Percentiles rank a stretch among this genome's conserved stretches.
These are phyloP conservation scores for Mortierella sp. DNA, from an alignment of 371 early-diverging fungal species.

Conservation along the genomic window DNA sequence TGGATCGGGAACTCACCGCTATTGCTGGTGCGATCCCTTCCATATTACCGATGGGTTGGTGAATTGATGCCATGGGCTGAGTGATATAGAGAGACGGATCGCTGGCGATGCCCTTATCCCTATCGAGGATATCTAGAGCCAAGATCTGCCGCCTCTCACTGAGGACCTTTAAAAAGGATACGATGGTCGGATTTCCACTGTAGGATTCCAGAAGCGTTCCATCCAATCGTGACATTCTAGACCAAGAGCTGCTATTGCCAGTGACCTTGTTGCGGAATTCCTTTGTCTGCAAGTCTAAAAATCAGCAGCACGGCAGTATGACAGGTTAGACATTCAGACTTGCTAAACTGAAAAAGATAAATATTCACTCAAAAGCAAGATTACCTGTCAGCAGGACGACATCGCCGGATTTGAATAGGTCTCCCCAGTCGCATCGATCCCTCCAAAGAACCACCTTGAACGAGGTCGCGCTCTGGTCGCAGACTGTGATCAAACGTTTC, in stretches of 20 bases:
- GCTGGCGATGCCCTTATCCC: constrained; percentile 14
- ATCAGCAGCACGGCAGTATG: too few species aligned
- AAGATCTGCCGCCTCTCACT: constrained; percentile 13
- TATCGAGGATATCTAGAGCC: constrained; percentile 24
- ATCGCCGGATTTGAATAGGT: constrained; percentile 17
- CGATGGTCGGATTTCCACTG: neutral
- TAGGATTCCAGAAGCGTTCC: constrained; percentile 12
- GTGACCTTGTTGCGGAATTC: constrained; percentile 20
- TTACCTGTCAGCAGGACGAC: constrained; percentile 28
- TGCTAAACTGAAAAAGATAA: too few species aligned
- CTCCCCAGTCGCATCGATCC: constrained; percentile 17
- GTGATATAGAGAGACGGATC: constrained; percentile 22
- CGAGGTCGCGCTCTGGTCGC: constrained; percentile 31
- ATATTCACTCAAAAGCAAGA: too few species aligned
- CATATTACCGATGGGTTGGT: too few species aligned
- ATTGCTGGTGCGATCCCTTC: neutral
- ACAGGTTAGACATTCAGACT: too few species aligned
- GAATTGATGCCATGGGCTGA: neutral
- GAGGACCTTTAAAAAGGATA: constrained; percentile 4
- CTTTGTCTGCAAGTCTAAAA: constrained; percentile 17
- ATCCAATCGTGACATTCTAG: constrained; percentile 15
- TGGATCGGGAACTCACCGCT: neutral
- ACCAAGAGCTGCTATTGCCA: constrained; percentile 20
- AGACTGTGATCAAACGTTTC: constrained; percentile 10
- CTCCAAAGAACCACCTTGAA: constrained; percentile 34